Percentiles rank a stretch among this genome's conserved stretches.
Evolutionary conservation across 176 grass and related monocot species (phyloP).

Genomic region (Aegilops tauschii): DNA sequence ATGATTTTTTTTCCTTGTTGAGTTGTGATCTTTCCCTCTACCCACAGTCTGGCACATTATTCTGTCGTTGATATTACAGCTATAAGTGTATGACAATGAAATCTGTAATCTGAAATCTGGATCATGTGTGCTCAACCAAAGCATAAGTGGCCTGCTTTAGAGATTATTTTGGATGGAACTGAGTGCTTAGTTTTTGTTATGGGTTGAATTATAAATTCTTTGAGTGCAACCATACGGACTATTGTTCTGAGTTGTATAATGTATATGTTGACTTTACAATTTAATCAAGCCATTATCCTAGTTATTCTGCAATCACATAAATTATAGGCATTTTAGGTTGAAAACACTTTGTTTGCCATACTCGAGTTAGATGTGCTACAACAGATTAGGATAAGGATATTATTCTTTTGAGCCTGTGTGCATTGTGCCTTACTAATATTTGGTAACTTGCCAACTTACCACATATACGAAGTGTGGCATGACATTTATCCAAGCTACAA

Average conservation of each 20-base stretch:
- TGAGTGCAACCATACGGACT: not conserved
- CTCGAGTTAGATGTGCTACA: not conserved
- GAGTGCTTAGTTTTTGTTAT: not conserved
- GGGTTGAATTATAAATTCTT: not conserved
- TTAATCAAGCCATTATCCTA: not conserved
- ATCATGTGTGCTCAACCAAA: not conserved
- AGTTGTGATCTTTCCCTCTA: not conserved
- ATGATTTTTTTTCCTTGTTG: not conserved
- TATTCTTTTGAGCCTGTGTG: not conserved
- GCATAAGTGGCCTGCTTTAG: not conserved
- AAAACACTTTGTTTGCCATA: not conserved
- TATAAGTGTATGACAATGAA: not conserved
- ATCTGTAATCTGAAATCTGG: not conserved
- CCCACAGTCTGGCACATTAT: not conserved
- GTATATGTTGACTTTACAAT: not conserved
- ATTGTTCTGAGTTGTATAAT: not conserved
- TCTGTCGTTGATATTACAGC: not conserved
- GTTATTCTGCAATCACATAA: not conserved
- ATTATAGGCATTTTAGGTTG: not conserved
- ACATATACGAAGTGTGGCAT: not conserved
- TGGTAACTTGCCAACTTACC: not conserved
- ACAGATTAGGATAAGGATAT: not conserved
- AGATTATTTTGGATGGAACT: not conserved
- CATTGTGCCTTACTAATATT: not conserved
- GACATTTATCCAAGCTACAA: not conserved